Evolutionary conservation across 306 rosid genomes (phyloP), one percentile per base, ranked within the genome.

Genomic region (Castanea sativa): DNA sequence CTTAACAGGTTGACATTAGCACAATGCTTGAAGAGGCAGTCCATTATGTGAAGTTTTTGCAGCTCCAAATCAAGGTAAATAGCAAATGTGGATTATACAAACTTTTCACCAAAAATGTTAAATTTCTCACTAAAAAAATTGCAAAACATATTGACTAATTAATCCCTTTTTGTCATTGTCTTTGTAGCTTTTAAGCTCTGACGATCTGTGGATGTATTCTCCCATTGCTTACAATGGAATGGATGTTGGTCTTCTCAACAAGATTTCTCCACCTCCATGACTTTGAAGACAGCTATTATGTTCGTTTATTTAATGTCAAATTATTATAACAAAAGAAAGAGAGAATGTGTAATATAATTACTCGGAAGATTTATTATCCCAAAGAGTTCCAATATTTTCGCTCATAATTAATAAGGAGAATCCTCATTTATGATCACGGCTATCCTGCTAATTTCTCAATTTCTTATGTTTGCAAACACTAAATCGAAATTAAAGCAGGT

Each of bases 11-110:
- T 68, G 99, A 95, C 83, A 91, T 95, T 58, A 95, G 99, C 86
- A 95, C 99, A 55, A 95, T 95, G 99, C 96, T 95, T 55, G 99
- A 95, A 88, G 98, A 95, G 72, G 97, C 98, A 52, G 98, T 92
- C 43, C 88, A 90, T 35, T 95, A 95, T 63, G 99, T 95, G 76
- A 89, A 95, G 79, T 95, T 95, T 83, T 84, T 95, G 81, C 99
- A 92, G 84, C 88, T 90, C 74, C 99, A 92, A 74, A 95, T 95
- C 80, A 92, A 95, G 98, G 99, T 95, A 84, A 73, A 23, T 65
- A 64, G 32, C 30, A 21, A 43, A 41, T 14, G 53, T 55, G 52
- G 64, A 45, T 71, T 19, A 5, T 55, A n/a, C 20, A 9, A 20
- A 13, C 16, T 15, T 5, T 56, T 4, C 18, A 4, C 12, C 70